phyloP scores from a whole-genome alignment of 192 early-diverging fungal genomes.

The Podila horticola region DNA sequence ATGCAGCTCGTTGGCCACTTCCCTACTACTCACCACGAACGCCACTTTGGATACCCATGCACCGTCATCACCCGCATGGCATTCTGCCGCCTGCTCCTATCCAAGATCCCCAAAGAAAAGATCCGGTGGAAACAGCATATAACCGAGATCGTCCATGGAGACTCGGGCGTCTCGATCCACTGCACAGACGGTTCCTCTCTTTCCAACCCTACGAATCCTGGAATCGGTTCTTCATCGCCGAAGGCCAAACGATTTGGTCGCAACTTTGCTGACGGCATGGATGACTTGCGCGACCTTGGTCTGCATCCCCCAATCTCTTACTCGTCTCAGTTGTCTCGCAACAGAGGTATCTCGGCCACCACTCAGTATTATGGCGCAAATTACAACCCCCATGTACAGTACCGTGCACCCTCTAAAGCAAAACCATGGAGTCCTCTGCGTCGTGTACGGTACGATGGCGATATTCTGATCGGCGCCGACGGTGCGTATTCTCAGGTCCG shows the following conservation, averaged over 20 bases:
- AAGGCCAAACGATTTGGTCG: not conserved
- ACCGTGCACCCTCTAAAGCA: not conserved
- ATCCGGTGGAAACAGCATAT: not conserved
- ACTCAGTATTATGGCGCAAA: not conserved
- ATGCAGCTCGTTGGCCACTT: not conserved
- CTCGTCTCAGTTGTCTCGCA: not conserved
- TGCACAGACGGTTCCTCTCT: not conserved
- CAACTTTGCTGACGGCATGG: not conserved
- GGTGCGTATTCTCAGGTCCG: slow-evolving; percentile 3
- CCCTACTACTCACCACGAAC: not conserved
- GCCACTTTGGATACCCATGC: not conserved
- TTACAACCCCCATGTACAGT: not conserved
- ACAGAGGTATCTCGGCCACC: not conserved
- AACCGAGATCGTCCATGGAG: not conserved
- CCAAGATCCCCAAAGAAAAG: not conserved
- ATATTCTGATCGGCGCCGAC: not conserved
- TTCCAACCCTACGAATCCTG: not conserved
- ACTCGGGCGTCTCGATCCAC: not conserved
- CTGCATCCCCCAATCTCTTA: not conserved
- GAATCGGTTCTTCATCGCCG: not conserved
- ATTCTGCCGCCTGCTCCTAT: not conserved
- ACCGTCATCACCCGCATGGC: not conserved
- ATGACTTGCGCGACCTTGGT: not conserved
- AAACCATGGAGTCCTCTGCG: not conserved
- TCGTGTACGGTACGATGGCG: not conserved